phyloP scores from a whole-genome alignment of 2,329 filamentous ascomycete species.

The Microthyrium microscopicum region DNA sequence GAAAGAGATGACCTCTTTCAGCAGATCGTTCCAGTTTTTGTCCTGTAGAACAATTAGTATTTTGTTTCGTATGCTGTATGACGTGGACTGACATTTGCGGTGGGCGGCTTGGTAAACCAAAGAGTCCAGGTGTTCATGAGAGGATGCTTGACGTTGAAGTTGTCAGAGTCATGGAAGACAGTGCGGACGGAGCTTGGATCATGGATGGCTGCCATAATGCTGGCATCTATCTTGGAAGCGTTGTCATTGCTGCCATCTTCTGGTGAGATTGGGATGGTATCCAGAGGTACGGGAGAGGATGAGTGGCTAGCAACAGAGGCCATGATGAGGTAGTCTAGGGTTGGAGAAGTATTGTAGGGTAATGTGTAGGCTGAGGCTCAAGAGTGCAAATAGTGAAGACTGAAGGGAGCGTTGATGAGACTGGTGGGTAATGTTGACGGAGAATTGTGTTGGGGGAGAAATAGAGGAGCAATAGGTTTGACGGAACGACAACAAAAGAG shows the following conservation, averaged over 20 bases:
- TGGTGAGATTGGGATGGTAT: conserved; percentile 39
- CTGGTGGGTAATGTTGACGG: too few species aligned
- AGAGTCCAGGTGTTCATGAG: conserved; percentile 96
- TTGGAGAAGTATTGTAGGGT: too few species aligned
- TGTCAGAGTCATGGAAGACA: conserved; percentile 94
- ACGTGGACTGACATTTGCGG: conserved; percentile 54
- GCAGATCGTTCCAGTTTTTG: conserved; percentile 94
- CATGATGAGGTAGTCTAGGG: too few species aligned
- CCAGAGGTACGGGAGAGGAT: conserved; percentile 37
- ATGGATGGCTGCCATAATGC: too few species aligned
- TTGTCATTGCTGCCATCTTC: conserved; percentile 27
- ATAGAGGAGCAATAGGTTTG: too few species aligned
- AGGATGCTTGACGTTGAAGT: conserved; percentile 99
- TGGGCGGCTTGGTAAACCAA: conserved; percentile 98
- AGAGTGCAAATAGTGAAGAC: too few species aligned
- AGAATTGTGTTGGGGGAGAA: too few species aligned
- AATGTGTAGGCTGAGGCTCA: too few species aligned
- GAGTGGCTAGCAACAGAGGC: too few species aligned
- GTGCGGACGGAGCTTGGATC: conserved; percentile 53
- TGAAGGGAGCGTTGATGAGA: too few species aligned
- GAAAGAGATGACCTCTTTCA: conserved; percentile 98
- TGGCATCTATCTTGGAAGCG: conserved; percentile 24
- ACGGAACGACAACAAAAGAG: too few species aligned
- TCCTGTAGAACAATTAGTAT: conserved; percentile 36
- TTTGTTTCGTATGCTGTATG: not conserved